Evolutionary conservation across 805 yeast genomes (phyloP), one percentile per base, ranked within the genome.

Genomic region (Lachancea nothofagi): DNA sequence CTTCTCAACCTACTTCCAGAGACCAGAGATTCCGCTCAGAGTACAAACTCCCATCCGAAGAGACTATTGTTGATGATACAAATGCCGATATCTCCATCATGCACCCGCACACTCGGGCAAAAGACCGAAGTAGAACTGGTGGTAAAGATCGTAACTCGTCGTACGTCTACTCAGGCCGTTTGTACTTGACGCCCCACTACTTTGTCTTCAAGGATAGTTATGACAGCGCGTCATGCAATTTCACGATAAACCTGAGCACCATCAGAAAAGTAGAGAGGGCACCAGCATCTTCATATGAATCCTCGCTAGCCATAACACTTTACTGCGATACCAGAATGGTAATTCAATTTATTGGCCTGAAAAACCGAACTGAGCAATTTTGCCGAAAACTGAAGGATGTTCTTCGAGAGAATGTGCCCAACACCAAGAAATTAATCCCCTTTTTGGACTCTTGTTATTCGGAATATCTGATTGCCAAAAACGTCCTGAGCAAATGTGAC

Each of bases 231-330:
- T 74, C 78, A 32, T 83, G 93, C 55, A 72, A 77, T 5, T 75
- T 90, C 53, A 72, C 72, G 3, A 50, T 90, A 21, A 93, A 90
- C 45, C 63, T 93, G 29, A 77, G 89, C 1, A 77, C 95, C 1
- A 65, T 93, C 27, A 79, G 83, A 53, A 80, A 87, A 45, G 94
- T 93, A 13, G 96, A 90, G 57, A 71, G 97, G 38, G 71, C 87
- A 15, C 94, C 95, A 8, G 71, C 86, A 1, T 71, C 78, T 41
- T 71, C 84, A 1, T 83, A 80, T 55, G 80, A 84, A 14, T 84
- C 88, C 62, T 88, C 95, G 1, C 69, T 93, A 14, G 66, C 78
- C n/a, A 63, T 90, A 10, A 70, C 75, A 5, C 76, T 95, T 2
- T 78, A 79, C 42, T 78, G 82, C 22, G 83, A 80, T 12, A 57